These are phyloP conservation scores for Trametes maxima DNA, from an alignment of 768 basidiomycete genomes.

Conservation along the genomic window DNA sequence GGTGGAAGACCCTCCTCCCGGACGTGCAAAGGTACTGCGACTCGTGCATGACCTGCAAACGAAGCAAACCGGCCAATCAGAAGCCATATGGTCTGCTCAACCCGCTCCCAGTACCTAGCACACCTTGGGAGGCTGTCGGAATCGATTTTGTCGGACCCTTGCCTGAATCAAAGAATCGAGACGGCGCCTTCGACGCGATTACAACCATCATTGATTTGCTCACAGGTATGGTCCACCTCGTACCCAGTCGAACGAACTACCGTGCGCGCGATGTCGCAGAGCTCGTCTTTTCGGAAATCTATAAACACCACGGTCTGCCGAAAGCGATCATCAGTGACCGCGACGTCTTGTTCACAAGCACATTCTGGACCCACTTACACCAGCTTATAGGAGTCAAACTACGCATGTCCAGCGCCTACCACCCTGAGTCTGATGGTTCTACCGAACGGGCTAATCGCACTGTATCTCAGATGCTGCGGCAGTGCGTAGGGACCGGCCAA, in stretches of 20 bases:
- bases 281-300: conserved; percentile 37
- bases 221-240: conserved; percentile 30
- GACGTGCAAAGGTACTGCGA: conserved; percentile 34
- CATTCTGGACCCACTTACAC: conserved; percentile 36
- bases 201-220: conserved; percentile 28
- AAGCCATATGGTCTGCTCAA: conserved; percentile 27
- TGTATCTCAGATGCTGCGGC: conserved; percentile 23
- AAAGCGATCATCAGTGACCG: neutral
- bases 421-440: conserved; percentile 37
- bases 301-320: conserved; percentile 38
- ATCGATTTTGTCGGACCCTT: conserved; percentile 45
- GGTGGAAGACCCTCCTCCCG: conserved; percentile 40
- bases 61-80: conserved; percentile 21
- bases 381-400: conserved; percentile 25
- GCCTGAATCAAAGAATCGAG: conserved; percentile 27
- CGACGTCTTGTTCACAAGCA: conserved; percentile 35
- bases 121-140: conserved; percentile 42
- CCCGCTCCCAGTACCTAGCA: conserved; percentile 29
- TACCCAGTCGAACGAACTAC: conserved; percentile 34
- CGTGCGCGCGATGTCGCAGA: conserved; percentile 37
- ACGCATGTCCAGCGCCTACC: conserved; percentile 32
- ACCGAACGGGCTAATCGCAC: conserved; percentile 27
- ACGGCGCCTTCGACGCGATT: conserved; percentile 29
- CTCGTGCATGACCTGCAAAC: conserved; percentile 26
- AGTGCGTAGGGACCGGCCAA: conserved; percentile 14